These are phyloP conservation scores for Erigeron philadelphicus DNA, from an alignment of 140 eudicot genomes.

Conservation along the genomic window DNA sequence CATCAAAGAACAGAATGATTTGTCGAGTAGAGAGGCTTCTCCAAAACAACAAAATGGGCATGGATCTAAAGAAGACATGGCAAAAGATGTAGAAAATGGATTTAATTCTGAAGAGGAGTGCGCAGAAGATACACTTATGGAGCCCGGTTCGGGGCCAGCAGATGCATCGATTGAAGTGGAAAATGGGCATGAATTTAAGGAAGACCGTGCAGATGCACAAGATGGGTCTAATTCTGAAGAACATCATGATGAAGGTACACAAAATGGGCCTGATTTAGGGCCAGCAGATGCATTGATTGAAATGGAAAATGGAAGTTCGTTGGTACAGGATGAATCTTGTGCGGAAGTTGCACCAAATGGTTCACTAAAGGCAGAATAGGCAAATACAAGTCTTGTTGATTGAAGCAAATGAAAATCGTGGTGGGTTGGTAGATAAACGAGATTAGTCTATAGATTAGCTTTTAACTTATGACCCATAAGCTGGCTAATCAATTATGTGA, in stretches of 20 bases:
- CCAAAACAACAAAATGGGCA: constrained; percentile 1
- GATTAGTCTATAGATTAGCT: constrained; percentile 28
- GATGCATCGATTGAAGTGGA: neutral
- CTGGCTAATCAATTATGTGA: constrained; percentile 19
- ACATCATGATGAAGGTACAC: neutral
- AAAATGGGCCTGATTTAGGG: neutral
- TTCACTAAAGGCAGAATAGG: neutral
- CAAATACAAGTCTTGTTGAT: constrained; percentile 16
- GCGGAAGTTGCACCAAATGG: constrained; percentile 26
- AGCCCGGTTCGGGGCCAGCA: neutral
- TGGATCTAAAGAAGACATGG: constrained; percentile 5
- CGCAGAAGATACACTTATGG: neutral
- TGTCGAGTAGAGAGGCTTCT: constrained; percentile 11
- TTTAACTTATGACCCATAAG: constrained; percentile 22
- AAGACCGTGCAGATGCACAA: constrained; percentile 5
- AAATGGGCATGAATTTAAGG: neutral
- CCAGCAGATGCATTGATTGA: neutral
- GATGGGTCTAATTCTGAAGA: neutral
- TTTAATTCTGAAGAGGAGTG: neutral
- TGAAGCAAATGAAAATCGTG: constrained; percentile 7
- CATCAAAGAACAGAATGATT: constrained; percentile 20
- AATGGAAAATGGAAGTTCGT: constrained; percentile 1
- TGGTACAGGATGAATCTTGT: neutral
- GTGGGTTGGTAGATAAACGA: constrained; percentile 25
- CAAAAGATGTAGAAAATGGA: neutral